phyloP scores from a whole-genome alignment of 2,329 filamentous ascomycete genomes.

The Ascosphaera apis region DNA sequence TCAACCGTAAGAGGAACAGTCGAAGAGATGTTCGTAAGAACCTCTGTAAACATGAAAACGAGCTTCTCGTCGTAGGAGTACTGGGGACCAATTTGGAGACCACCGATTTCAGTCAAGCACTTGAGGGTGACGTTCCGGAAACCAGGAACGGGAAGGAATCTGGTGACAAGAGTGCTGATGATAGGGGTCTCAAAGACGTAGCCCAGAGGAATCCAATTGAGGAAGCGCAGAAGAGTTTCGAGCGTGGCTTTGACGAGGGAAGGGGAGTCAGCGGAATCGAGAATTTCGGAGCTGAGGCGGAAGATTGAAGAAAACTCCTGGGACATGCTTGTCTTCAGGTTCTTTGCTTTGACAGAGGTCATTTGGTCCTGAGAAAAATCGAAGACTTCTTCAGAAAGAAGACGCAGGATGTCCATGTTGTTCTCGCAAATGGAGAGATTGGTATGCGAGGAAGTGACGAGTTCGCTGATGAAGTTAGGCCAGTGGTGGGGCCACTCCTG shows the following conservation, averaged over 20 bases:
- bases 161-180: slow-evolving; percentile 78
- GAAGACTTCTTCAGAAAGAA: slow-evolving; percentile 95
- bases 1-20: slow-evolving; percentile 84
- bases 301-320: slow-evolving; percentile 97
- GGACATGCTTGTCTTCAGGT: slow-evolving; percentile 96
- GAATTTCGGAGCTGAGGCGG: slow-evolving; percentile 85
- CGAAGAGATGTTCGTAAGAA: slow-evolving; percentile 71
- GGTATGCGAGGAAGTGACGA: slow-evolving; percentile 85
- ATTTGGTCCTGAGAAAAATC: slow-evolving; percentile 98
- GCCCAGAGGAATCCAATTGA: slow-evolving; percentile 96
- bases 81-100: slow-evolving; percentile 58
- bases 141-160: slow-evolving; percentile 80
- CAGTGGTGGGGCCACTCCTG: slow-evolving; percentile 99
- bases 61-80: slow-evolving; percentile 81
- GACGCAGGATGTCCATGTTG: slow-evolving; percentile 93
- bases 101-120: slow-evolving; percentile 90
- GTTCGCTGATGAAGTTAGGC: slow-evolving; percentile 99
- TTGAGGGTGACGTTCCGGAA: slow-evolving; percentile 95
- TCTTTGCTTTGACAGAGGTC: slow-evolving; percentile 94
- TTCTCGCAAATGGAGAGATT: slow-evolving; percentile 97
- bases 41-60: slow-evolving; percentile 96
- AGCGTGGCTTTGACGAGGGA: slow-evolving; percentile 90
- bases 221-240: slow-evolving; percentile 82
- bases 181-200: slow-evolving; percentile 97
- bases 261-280: slow-evolving; percentile 69